Base-by-base conservation (phyloP, 2,329 filamentous ascomycete genomes). In the Paecilomyces sp. region DNA sequence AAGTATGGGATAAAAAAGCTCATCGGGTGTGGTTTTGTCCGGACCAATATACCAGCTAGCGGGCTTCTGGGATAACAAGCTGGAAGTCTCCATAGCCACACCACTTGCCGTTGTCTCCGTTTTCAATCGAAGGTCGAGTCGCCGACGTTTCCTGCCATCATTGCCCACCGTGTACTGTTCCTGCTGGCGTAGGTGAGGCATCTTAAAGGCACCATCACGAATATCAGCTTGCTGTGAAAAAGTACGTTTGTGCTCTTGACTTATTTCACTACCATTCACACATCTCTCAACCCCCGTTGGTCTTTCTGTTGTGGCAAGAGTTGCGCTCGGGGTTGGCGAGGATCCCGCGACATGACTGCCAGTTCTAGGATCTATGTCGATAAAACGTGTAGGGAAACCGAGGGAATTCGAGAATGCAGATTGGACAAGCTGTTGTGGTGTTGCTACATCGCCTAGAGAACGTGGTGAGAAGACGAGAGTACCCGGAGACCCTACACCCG, bases 1-100 rank as follows among this genome's bases (percentile, higher is more conserved):
- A 6, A 73, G 58, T 55, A 70, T 64, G 59, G 73, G 61, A 59
- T 80, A 81, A 64, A 81, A 81, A 4, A 81, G 59, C 55, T 75
- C 68, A 55, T 77, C 71, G 4, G 75, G 66, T 25, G 68, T 63
- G n/a, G 78, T 59, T 31, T 70, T 72, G n/a, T 67, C 58, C 18
- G 68, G 70, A 1, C 76, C 75, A 31, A 80, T 71, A 63, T 79
- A 80, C 68, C 68, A 71, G 6, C 60, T 54, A 24, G 60, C 60
- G 22, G 34, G 22, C 13, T 47, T 25, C 15, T 13, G 30, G 11
- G 58, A 13, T 30, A 47, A 6, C 51, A 31, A 50, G n/a, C 18
- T 11, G 30, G 36, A 9, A 31, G 22, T 62, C 4, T 4, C 22
- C 15, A 31, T 9, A 7, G 53, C 41, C 30, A 54, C n/a, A 24